A percentile compares a stretch with the other conserved stretches of the same genome.
These are phyloP conservation scores for Leccinum imitatum DNA, from an alignment of 768 basidiomycete species.

Conservation along the genomic window DNA sequence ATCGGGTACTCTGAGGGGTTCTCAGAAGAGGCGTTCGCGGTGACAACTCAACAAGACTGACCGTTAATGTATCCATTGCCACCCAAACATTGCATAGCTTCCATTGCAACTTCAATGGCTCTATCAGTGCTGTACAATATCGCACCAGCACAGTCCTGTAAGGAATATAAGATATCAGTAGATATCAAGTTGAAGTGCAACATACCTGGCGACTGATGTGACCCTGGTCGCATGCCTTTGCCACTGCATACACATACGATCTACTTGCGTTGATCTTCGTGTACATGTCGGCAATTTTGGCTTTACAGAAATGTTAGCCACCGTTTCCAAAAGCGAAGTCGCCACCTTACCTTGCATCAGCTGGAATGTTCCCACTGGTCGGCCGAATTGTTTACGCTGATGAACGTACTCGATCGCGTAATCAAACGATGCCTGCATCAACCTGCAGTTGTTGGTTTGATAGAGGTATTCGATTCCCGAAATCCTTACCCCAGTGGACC, in stretches of 20 bases:
- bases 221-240: conserved; percentile 80
- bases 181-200: conserved; percentile 10
- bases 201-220: conserved; percentile 74
- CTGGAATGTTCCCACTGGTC: conserved; percentile 87
- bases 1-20: conserved; percentile 75
- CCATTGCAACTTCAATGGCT: conserved; percentile 86
- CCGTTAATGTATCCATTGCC: conserved; percentile 97
- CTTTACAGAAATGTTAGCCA: conserved; percentile 35
- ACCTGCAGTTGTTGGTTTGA: conserved; percentile 38
- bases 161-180: conserved; percentile 9
- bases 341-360: conserved; percentile 80
- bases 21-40: neutral
- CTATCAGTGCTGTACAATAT: conserved; percentile 93
- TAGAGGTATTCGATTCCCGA: neutral
- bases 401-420: conserved; percentile 88
- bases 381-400: conserved; percentile 88
- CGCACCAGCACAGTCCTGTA: conserved; percentile 87
- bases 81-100: conserved; percentile 91
- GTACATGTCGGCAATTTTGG: conserved; percentile 91
- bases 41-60: conserved; percentile 29
- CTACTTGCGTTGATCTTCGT: conserved; percentile 87
- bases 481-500: conserved; percentile 79
- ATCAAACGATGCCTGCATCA: conserved; percentile 95
- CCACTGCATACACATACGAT: conserved; percentile 92
- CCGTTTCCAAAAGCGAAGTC: neutral